A percentile compares a stretch with the other conserved stretches of the same genome.
Evolutionary conservation across 2,329 filamentous ascomycete genomes (phyloP).

Genomic region (Coniochaeta hoffmannii): DNA sequence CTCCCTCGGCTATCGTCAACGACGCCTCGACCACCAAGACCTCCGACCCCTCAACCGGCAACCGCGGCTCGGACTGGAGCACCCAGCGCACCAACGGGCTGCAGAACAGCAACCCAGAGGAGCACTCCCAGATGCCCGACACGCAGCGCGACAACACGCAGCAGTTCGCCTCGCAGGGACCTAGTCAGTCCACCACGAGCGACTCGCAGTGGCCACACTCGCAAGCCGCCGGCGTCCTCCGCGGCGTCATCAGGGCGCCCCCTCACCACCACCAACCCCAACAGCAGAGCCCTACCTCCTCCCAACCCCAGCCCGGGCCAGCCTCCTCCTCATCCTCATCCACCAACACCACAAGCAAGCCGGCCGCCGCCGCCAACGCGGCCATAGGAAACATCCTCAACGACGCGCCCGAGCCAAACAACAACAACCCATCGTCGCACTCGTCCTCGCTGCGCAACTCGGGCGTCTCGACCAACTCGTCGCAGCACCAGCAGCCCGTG

Average conservation of each 20-base stretch:
- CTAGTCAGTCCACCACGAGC: conserved; percentile 39
- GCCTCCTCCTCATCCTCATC: conserved; percentile 27
- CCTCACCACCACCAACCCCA: not conserved
- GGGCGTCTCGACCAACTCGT: conserved; percentile 27
- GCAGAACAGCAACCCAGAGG: conserved; percentile 36
- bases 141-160: conserved; percentile 40
- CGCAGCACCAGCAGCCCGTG: conserved; percentile 37
- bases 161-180: conserved; percentile 17
- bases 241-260: conserved; percentile 17
- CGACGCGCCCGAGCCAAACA: too few species aligned
- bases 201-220: conserved; percentile 52
- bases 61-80: conserved; percentile 57
- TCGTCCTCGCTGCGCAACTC: conserved; percentile 16
- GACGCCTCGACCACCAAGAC: conserved; percentile 94
- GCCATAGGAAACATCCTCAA: conserved; percentile 31
- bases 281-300: conserved; percentile 28
- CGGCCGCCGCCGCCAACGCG: not conserved
- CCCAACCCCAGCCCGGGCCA: conserved; percentile 31
- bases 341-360: conserved; percentile 22
- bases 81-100: conserved; percentile 67
- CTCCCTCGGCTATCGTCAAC: conserved; percentile 58
- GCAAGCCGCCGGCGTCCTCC: conserved; percentile 44
- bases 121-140: conserved; percentile 42
- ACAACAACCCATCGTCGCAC: conserved; percentile 10
- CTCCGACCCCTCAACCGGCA: conserved; percentile 57